phyloP scores from a whole-genome alignment of 441 rosid species.

The Corymbia calophylla region DNA sequence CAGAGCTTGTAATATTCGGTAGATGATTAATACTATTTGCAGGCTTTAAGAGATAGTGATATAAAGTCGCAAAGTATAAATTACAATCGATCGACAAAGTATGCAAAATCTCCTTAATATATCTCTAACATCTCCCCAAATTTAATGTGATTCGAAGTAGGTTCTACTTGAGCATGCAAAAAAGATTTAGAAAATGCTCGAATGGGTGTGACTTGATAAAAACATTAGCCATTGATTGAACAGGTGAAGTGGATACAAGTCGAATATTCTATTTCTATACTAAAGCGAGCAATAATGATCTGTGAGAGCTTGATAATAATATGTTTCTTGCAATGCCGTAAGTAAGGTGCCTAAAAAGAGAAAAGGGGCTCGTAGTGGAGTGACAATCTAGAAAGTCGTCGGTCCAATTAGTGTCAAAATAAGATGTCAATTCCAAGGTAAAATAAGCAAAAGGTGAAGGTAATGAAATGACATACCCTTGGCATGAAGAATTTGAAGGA shows the following conservation, averaged over 20 bases:
- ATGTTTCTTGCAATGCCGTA: fast-evolving
- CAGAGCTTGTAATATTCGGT: too few relatives aligned
- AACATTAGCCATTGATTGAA: fast-evolving
- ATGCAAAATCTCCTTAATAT: fast-evolving
- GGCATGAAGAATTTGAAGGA: fast-evolving
- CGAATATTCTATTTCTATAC: too few relatives aligned
- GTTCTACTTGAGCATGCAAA: too few relatives aligned
- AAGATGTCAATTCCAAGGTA: not conserved
- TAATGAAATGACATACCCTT: fast-evolving
- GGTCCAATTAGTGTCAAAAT: fast-evolving
- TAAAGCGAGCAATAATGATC: too few relatives aligned
- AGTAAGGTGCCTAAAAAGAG: not conserved
- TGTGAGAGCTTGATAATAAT: not conserved
- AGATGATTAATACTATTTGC: not conserved
- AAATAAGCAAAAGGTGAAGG: not conserved
- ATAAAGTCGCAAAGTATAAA: not conserved
- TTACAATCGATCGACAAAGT: not conserved
- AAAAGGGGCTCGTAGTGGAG: fast-evolving
- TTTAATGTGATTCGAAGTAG: fast-evolving
- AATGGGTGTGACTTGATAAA: not conserved
- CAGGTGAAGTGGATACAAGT: fast-evolving
- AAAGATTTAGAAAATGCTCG: not conserved
- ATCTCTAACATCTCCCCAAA: not conserved
- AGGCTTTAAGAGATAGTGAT: not conserved
- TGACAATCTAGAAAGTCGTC: fast-evolving